Percentiles rank a stretch among this genome's conserved stretches.
phyloP scores from a whole-genome alignment of 345 rosid species.

The Lumnitzera racemosa region DNA sequence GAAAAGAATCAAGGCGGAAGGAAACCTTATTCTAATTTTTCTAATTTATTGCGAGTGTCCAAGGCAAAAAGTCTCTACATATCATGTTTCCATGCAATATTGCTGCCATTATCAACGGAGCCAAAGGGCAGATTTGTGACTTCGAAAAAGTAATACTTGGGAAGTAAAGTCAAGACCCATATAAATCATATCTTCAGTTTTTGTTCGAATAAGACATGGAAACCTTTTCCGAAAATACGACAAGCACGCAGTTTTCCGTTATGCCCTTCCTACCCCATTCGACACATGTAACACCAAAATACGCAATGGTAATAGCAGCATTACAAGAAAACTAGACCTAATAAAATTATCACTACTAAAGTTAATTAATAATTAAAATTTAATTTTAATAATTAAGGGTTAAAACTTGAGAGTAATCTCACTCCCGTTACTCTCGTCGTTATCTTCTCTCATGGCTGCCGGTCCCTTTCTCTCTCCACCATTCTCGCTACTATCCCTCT shows the following conservation, averaged over 20 bases:
- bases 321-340: constrained; percentile 1
- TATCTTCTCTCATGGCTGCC: constrained; percentile 61
- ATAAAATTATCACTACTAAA: no score
- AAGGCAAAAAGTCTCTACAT: no score
- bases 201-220: no score
- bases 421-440: constrained; percentile 76
- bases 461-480: constrained; percentile 56
- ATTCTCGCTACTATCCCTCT: constrained; percentile 53
- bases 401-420: constrained; percentile 87
- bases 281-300: constrained; percentile 6
- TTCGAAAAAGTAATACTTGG: no score
- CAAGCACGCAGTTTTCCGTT: constrained; percentile 12
- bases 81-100: no score
- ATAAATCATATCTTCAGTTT: no score
- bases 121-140: no score
- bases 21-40: background rate
- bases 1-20: no score
- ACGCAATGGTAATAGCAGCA: constrained; percentile 10
- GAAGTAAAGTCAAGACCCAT: no score
- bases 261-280: constrained; percentile 20
- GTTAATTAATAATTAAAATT: no score
- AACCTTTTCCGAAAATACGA: constrained; percentile 3
- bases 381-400: background rate
- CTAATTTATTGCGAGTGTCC: no score
- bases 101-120: no score